Conservation (phyloP, 768 basidiomycete species). For the Lanmaoa rubissima region DNA sequence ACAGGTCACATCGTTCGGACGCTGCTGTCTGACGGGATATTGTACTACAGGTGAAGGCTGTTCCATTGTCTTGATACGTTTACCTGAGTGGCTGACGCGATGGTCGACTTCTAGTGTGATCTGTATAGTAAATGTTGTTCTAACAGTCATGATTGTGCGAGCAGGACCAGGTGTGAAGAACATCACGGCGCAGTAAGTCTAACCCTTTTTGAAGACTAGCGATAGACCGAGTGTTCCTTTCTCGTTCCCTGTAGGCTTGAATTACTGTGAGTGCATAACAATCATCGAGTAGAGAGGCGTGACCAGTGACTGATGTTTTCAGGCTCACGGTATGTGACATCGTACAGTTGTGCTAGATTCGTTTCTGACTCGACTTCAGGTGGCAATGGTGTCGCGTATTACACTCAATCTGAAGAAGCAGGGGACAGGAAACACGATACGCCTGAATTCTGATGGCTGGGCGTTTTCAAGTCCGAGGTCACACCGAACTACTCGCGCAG, state of each 20-base stretch:
- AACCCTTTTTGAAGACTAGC: background rate
- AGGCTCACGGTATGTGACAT: constrained; percentile 14
- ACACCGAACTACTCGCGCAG: background rate
- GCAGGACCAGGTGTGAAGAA: constrained; percentile 34
- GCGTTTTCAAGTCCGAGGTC: background rate
- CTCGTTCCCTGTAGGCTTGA: constrained; percentile 23
- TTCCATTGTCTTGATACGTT: background rate
- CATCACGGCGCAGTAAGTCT: constrained; percentile 33
- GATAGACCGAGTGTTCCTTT: background rate
- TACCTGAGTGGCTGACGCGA: background rate
- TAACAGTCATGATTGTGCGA: constrained; percentile 39
- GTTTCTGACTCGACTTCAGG: constrained; percentile 27
- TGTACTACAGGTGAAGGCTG: constrained; percentile 34
- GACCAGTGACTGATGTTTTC: constrained; percentile 32
- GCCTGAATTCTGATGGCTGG: background rate
- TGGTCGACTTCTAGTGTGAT: constrained; percentile 31
- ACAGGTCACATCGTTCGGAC: constrained; percentile 21
- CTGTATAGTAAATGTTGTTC: constrained; percentile 36
- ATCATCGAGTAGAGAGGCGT: constrained; percentile 25
- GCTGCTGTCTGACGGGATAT: constrained; percentile 32
- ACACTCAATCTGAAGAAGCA: constrained; percentile 57
- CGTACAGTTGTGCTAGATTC: background rate
- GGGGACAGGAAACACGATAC: background rate
- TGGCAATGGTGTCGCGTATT: constrained; percentile 69
- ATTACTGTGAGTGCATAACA: constrained; percentile 39